Evolutionary conservation across 257 asterid genomes (phyloP).

Genomic region (Ajuga chamaepitys): DNA sequence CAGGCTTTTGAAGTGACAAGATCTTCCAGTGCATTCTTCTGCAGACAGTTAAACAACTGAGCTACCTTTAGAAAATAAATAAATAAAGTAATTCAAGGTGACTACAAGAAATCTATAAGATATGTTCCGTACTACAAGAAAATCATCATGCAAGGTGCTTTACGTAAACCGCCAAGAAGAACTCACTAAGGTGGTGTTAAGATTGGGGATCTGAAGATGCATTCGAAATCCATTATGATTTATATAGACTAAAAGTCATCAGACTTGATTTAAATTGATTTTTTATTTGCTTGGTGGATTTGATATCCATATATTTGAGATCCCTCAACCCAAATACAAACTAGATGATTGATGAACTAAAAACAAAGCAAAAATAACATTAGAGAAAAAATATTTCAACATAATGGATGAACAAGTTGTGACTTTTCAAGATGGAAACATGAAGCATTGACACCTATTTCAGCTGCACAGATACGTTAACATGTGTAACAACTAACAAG

Average conservation of each 20-base stretch:
- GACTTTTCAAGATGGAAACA: not conserved
- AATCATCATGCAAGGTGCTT: not conserved
- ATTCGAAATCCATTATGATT: too few relatives aligned
- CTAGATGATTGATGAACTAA: too few relatives aligned
- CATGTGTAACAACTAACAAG: not conserved
- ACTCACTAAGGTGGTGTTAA: not conserved
- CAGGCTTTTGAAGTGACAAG: conserved; percentile 60
- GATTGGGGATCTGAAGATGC: too few relatives aligned
- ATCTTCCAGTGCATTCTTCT: conserved; percentile 85
- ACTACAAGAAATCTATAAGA: not conserved
- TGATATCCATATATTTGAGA: too few relatives aligned
- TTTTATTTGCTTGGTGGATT: too few relatives aligned
- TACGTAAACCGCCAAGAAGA: conserved; percentile 7
- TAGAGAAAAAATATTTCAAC: not conserved
- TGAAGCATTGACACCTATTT: not conserved
- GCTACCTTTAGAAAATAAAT: conserved; percentile 13
- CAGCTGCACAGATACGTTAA: not conserved
- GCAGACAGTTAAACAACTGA: conserved; percentile 38
- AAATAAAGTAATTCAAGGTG: not conserved
- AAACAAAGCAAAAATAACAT: not conserved
- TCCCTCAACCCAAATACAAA: too few relatives aligned
- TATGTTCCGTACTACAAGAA: not conserved
- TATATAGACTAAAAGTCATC: too few relatives aligned
- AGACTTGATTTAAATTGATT: too few relatives aligned
- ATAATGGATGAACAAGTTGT: not conserved